A percentile compares a stretch with the other conserved stretches of the same genome.
phyloP scores from a whole-genome alignment of 768 basidiomycete species.

The Lepiota brunneoincarnata region DNA sequence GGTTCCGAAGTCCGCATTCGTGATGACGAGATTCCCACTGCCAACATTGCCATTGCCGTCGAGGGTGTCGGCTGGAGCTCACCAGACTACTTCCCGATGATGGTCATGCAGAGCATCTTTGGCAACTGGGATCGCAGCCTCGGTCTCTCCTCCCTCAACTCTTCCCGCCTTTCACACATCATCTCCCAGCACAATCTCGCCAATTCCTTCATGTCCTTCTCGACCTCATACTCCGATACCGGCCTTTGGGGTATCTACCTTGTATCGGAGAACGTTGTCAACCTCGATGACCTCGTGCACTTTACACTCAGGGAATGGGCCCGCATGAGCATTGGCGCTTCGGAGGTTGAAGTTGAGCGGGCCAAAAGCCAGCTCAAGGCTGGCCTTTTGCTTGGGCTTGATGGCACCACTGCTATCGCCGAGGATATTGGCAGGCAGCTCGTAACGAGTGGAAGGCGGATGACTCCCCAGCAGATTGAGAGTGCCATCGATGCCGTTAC shows the following conservation, averaged over 20 bases:
- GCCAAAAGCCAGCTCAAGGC: conserved; percentile 99
- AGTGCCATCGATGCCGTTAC: conserved; percentile 87
- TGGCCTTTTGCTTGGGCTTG: conserved; percentile 81
- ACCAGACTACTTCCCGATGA: conserved; percentile 99
- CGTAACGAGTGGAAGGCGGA: conserved; percentile 87
- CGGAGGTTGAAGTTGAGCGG: conserved; percentile 86
- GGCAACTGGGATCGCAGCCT: conserved; percentile 99
- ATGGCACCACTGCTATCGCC: conserved; percentile 95
- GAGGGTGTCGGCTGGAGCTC: conserved; percentile 98
- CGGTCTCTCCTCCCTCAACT: conserved; percentile 85
- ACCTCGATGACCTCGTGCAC: conserved; percentile 91
- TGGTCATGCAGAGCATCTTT: conserved; percentile 96
- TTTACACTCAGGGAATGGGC: conserved; percentile 96
- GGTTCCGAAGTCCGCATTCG: conserved; percentile 96
- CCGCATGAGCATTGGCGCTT: conserved; percentile 87
- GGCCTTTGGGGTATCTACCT: conserved; percentile 99
- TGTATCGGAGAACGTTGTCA: conserved; percentile 90
- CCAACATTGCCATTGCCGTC: conserved; percentile 94
- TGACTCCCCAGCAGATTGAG: conserved; percentile 94
- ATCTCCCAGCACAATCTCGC: conserved; percentile 93
- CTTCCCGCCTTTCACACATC: conserved; percentile 88
- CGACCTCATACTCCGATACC: conserved; percentile 97
- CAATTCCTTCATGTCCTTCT: conserved; percentile 99
- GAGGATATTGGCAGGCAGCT: conserved; percentile 99
- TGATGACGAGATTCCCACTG: conserved; percentile 86